Evolutionary conservation across 257 asterid genomes (phyloP), one percentile per base, ranked within the genome.

Genomic region (Solanum virginianum): DNA sequence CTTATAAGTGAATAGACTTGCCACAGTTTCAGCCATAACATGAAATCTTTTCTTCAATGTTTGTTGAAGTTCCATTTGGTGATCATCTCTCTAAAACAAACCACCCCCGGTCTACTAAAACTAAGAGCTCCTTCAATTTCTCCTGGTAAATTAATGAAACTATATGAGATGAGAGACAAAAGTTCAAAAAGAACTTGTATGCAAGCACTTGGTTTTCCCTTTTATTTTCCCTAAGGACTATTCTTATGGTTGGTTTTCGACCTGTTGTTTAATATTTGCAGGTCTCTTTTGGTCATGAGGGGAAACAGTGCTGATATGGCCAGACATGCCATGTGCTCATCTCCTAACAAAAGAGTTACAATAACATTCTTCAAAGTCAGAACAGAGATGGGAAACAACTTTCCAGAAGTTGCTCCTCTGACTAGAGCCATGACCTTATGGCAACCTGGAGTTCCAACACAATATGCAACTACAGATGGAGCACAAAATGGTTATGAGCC

Each of bases 301-400:
- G 98, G 97, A 83, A 94, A 92, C 82, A 95, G 99, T 83, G 93
- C 98, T 14, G 98, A 95, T 57, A 95, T 92, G 80, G 94, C 98
- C 54, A 89, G 99, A 83, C 99, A 97, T 56, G 99, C 94, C 6
- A 93, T 97, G 98, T 94, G 99, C 87, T 89, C 98, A 36, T 93
- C 99, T 2, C 89, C 86, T 1, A 94, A 97, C 92, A 95, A 92
- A 88, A 91, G 99, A 81, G 94, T 93, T 10, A 95, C 95, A 88
- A 86, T 97, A 10, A 97, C 96, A 80, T 94, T 97, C 90, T 91
- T 97, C 90, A 90, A 91, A 89, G 93, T 95, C 88, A 92, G 96
- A 74, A 29, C 90, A 17, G 92, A 92, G 87, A 83, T 84, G 20
- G 92, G 85, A 82, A 89, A 71, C 84, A 81, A 83, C 83, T 43